Conservation (phyloP, 306 rosid genomes). For the Vigna mungo region DNA sequence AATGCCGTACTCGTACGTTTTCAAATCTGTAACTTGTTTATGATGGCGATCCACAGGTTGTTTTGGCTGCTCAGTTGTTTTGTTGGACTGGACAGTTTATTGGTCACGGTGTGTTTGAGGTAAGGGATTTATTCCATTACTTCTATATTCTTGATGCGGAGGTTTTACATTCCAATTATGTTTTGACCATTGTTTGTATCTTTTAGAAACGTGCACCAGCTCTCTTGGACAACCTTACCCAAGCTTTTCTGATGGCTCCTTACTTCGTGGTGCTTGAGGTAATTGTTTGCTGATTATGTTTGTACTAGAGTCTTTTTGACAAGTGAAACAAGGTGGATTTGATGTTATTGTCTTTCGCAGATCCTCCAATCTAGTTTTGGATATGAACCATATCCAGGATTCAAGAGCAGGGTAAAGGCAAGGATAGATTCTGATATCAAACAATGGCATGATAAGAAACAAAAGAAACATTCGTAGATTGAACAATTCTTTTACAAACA, state of each 20-base stretch:
- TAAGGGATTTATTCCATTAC: constrained; percentile 39
- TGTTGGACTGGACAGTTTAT: constrained; percentile 90
- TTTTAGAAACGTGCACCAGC: constrained; percentile 94
- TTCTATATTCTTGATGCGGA: constrained; percentile 14
- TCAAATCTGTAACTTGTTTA: constrained; percentile 9
- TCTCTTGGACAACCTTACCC: constrained; percentile 80
- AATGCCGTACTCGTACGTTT: neutral
- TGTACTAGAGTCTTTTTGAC: neutral
- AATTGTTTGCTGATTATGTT: constrained; percentile 23
- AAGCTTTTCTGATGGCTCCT: constrained; percentile 92
- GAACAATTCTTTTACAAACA: neutral
- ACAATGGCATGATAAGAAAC: constrained; percentile 72
- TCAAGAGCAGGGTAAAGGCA: constrained; percentile 64
- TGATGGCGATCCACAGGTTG: constrained; percentile 59
- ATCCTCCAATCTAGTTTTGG: constrained; percentile 59
- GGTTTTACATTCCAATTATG: constrained; percentile 21
- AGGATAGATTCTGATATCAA: constrained; percentile 61
- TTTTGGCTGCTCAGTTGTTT: constrained; percentile 72
- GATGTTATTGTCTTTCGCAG: constrained; percentile 46
- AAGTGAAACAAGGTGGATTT: neutral
- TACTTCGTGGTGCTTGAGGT: constrained; percentile 87
- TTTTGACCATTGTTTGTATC: neutral
- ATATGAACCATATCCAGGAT: constrained; percentile 91
- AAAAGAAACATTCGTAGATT: constrained; percentile 60
- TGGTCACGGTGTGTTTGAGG: constrained; percentile 97